Evolutionary conservation across 805 yeast genomes (phyloP).

Genomic region (Kuraishia borneana): DNA sequence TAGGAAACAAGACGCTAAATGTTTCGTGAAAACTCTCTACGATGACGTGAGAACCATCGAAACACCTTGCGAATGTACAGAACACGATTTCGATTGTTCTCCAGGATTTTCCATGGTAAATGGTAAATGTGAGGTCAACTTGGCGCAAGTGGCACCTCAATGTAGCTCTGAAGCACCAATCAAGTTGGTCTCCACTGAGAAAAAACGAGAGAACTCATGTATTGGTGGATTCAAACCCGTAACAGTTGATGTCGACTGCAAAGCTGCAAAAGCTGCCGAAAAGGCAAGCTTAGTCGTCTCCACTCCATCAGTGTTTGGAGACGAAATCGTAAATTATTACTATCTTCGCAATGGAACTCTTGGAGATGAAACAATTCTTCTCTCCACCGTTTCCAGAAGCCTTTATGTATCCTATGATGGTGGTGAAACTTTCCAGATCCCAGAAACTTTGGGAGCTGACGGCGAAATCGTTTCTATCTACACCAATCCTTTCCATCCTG

Average conservation of each 20-base stretch:
- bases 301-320: slow-evolving; percentile 30
- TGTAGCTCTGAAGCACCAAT: slow-evolving; percentile 12
- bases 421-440: slow-evolving; percentile 35
- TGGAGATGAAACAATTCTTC: slow-evolving; percentile 54
- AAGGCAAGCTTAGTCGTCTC: slow-evolving; percentile 2
- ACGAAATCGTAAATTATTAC: slow-evolving; percentile 40
- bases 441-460: slow-evolving; percentile 15
- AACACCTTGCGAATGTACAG: slow-evolving; percentile 53
- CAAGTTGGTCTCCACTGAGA: slow-evolving; percentile 10
- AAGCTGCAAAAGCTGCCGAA: not conserved
- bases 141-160: slow-evolving; percentile 7
- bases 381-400: slow-evolving; percentile 39
- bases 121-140: slow-evolving; percentile 35
- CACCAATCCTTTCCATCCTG: slow-evolving; percentile 49
- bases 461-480: slow-evolving; percentile 40
- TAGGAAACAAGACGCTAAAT: slow-evolving; percentile 53
- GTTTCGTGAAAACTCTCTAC: slow-evolving; percentile 41
- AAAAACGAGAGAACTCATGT: too few species aligned
- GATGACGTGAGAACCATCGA: slow-evolving; percentile 33
- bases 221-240: not conserved
- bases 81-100: slow-evolving; percentile 63
- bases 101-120: slow-evolving; percentile 27
- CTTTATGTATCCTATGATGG: slow-evolving; percentile 65
- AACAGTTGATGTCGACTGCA: not conserved
- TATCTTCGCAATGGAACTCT: slow-evolving; percentile 37